Conservation (phyloP, 345 rosid genomes). For the Citrus mangshanensis region DNA sequence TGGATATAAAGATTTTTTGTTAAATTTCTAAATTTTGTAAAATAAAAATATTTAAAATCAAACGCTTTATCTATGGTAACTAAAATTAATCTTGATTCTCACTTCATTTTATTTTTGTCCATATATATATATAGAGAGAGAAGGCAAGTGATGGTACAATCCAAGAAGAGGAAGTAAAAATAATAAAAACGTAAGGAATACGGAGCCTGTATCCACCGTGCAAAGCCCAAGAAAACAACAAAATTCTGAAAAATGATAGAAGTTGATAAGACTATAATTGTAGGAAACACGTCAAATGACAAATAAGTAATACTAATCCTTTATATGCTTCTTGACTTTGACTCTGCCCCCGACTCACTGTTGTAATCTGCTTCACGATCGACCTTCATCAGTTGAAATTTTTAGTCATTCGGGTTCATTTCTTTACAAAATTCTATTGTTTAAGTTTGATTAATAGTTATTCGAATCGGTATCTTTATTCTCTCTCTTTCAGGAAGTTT, state of each 20-base stretch:
- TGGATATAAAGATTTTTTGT: too few species aligned
- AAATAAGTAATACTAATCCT: neutral
- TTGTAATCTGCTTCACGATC: neutral
- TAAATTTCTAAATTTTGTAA: too few species aligned
- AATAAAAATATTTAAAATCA: too few species aligned
- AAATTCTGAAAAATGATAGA: neutral
- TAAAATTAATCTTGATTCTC: too few species aligned
- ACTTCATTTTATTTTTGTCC: too few species aligned
- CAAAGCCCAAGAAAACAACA: neutral
- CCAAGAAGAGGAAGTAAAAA: neutral
- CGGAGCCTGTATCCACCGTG: neutral
- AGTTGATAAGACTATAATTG: neutral
- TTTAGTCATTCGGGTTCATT: neutral
- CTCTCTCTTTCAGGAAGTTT: neutral
- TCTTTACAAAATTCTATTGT: neutral
- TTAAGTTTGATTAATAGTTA: neutral
- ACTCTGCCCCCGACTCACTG: neutral
- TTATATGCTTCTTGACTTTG: neutral
- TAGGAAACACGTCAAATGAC: neutral
- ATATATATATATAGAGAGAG: accelerated
- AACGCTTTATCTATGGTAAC: too few species aligned
- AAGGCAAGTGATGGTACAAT: too few species aligned
- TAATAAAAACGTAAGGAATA: neutral
- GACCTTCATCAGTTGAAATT: neutral
- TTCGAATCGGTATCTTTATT: neutral